phyloP scores from a whole-genome alignment of 148 eudicot genomes.

The Rhododendron griersonianum region DNA sequence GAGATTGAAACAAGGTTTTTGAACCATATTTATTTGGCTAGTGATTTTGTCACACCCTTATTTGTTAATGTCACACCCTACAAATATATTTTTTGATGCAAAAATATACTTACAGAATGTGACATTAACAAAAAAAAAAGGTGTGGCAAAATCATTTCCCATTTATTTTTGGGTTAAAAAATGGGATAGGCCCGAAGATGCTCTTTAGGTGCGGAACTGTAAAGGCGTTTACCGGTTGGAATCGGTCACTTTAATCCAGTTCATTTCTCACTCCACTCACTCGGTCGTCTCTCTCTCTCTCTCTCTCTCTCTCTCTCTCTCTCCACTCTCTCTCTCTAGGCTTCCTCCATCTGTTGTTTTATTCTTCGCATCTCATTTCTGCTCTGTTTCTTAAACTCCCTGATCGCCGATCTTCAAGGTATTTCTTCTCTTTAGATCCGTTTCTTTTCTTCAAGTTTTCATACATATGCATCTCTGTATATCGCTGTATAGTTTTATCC shows the following conservation, averaged over 20 bases:
- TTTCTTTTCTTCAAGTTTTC: not conserved
- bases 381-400: not conserved
- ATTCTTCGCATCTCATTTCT: not conserved
- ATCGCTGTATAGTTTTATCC: not conserved
- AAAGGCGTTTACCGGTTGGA: conserved; percentile 2
- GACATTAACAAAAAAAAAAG: too few species aligned
- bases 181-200: not conserved
- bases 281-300: not conserved
- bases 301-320: not conserved
- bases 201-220: not conserved
- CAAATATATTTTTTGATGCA: too few species aligned
- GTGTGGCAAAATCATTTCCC: too few species aligned
- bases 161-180: too few species aligned
- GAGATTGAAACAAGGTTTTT: too few species aligned
- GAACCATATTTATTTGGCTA: too few species aligned
- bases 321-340: conserved; percentile 8
- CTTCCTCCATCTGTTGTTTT: not conserved
- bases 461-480: not conserved
- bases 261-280: not conserved
- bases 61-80: too few species aligned
- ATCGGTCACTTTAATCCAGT: conserved; percentile 1
- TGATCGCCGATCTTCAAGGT: conserved; percentile 16
- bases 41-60: too few species aligned
- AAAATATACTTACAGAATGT: too few species aligned
- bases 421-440: not conserved